These are phyloP conservation scores for Paracamarosporium sp. DNA, from an alignment of 2,329 filamentous ascomycete species.

Conservation along the genomic window DNA sequence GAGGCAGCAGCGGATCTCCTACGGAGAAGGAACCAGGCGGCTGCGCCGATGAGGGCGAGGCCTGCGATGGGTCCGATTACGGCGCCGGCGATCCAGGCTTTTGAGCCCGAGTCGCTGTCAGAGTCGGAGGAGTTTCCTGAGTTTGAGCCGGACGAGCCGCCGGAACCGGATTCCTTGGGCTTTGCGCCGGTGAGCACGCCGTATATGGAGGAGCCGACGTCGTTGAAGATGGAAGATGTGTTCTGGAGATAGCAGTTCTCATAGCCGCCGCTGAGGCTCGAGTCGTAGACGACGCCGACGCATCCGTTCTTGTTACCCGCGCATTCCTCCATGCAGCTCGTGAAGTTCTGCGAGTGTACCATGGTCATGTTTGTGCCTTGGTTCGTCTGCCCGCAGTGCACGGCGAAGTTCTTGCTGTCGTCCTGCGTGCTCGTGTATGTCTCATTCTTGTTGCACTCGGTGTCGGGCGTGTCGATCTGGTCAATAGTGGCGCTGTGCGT, in stretches of 20 bases:
- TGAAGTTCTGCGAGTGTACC: slow-evolving; percentile 35
- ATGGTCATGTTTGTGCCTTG: slow-evolving; percentile 37
- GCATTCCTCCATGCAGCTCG: slow-evolving; percentile 38
- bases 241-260: slow-evolving; percentile 44
- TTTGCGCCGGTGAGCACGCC: slow-evolving; percentile 20
- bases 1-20: background rate
- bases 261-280: slow-evolving; percentile 28
- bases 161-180: slow-evolving; percentile 3
- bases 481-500: slow-evolving; percentile 33
- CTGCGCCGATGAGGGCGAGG: slow-evolving; percentile 8
- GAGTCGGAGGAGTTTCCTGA: slow-evolving; percentile 16
- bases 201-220: slow-evolving; percentile 26
- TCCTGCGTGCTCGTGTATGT: slow-evolving; percentile 18
- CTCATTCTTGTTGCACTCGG: slow-evolving; percentile 21
- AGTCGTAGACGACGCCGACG: slow-evolving; percentile 35
- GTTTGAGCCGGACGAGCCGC: slow-evolving; percentile 20
- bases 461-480: slow-evolving; percentile 26
- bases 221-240: slow-evolving; percentile 27
- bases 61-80: slow-evolving; percentile 7
- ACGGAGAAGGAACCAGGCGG: slow-evolving; percentile 2
- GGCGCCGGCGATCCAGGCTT: slow-evolving; percentile 17
- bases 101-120: slow-evolving; percentile 16
- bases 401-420: slow-evolving; percentile 30
- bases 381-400: slow-evolving; percentile 38
- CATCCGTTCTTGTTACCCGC: slow-evolving; percentile 28